These are phyloP conservation scores for Rhizoctonia solani DNA, from an alignment of 1,284 basidiomycete genomes.

Conservation along the genomic window DNA sequence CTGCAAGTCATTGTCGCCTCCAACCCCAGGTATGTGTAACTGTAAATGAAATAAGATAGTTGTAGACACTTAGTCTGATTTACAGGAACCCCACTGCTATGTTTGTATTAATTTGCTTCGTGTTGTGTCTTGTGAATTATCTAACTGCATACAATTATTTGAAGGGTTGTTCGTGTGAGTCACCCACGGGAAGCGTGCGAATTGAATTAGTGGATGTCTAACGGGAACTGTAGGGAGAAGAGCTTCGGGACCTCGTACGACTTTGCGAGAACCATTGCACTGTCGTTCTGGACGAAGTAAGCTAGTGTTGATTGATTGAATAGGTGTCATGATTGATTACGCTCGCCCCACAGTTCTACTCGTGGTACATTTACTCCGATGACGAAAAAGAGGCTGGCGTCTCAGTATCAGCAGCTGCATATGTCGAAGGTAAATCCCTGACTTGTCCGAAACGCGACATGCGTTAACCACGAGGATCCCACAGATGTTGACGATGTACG, in stretches of 20 bases:
- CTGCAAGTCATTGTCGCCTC: slow-evolving; percentile 85
- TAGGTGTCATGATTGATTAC: slow-evolving; percentile 1
- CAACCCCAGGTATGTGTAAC: slow-evolving; percentile 90
- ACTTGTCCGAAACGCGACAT: background rate
- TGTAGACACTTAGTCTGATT: too few species aligned
- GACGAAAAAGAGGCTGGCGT: slow-evolving; percentile 73
- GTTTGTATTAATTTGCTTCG: too few species aligned
- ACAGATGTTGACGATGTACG: slow-evolving; percentile 73
- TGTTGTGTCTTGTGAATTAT: too few species aligned
- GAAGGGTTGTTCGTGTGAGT: too few species aligned
- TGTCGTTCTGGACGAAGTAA: slow-evolving; percentile 83
- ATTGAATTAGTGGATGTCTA: too few species aligned
- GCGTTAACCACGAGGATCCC: background rate
- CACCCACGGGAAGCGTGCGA: too few species aligned
- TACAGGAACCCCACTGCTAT: too few species aligned
- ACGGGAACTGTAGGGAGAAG: slow-evolving; percentile 71
- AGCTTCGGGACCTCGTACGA: slow-evolving; percentile 78
- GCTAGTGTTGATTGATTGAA: background rate
- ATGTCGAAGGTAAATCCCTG: slow-evolving; percentile 57
- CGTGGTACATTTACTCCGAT: slow-evolving; percentile 90
- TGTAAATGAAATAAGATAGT: too few species aligned
- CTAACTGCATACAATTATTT: too few species aligned
- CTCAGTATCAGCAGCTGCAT: slow-evolving; percentile 80
- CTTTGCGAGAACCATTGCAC: slow-evolving; percentile 74
- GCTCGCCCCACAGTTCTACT: slow-evolving; percentile 79